A percentile compares a stretch with the other conserved stretches of the same genome.
Evolutionary conservation across 2,329 filamentous ascomycete species (phyloP).

Genomic region (Talaromyces albobiverticillius): DNA sequence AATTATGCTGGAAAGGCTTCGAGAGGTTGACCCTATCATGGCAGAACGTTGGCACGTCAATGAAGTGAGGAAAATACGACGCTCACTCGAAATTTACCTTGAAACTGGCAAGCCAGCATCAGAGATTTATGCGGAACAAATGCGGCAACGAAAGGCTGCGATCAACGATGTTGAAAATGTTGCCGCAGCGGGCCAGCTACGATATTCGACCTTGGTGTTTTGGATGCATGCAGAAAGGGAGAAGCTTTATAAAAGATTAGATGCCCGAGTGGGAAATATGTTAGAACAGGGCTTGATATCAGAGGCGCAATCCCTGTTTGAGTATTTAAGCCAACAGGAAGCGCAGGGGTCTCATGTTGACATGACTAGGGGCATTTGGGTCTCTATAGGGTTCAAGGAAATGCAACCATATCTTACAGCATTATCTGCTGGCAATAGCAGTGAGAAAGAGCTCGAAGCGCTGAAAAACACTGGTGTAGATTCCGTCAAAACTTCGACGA

Average conservation of each 20-base stretch:
- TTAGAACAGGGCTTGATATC: conserved; percentile 61
- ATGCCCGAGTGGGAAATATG: conserved; percentile 82
- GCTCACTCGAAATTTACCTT: conserved; percentile 86
- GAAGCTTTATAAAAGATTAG: conserved; percentile 66
- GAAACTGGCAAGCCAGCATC: conserved; percentile 78
- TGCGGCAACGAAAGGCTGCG: conserved; percentile 27
- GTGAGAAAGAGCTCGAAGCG: conserved; percentile 46
- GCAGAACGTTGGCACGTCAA: conserved; percentile 92
- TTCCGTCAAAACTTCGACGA: conserved; percentile 75
- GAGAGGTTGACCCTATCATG: conserved; percentile 83
- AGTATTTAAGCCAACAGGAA: conserved; percentile 45
- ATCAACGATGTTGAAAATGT: conserved; percentile 22
- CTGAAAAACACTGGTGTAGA: conserved; percentile 64
- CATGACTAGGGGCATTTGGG: conserved; percentile 82
- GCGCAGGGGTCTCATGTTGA: conserved; percentile 60
- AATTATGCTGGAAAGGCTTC: conserved; percentile 68
- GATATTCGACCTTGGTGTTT: conserved; percentile 66
- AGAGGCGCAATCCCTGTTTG: conserved; percentile 57
- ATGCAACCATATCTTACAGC: conserved; percentile 69
- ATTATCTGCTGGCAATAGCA: conserved; percentile 26
- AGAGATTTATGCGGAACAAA: conserved; percentile 81
- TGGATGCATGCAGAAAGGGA: conserved; percentile 81
- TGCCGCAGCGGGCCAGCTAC: conserved; percentile 32
- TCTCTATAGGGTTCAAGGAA: conserved; percentile 94
- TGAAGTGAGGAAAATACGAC: conserved; percentile 81